phyloP scores from a whole-genome alignment of 192 early-diverging fungal genomes.

The Ambispora gerdemannii region DNA sequence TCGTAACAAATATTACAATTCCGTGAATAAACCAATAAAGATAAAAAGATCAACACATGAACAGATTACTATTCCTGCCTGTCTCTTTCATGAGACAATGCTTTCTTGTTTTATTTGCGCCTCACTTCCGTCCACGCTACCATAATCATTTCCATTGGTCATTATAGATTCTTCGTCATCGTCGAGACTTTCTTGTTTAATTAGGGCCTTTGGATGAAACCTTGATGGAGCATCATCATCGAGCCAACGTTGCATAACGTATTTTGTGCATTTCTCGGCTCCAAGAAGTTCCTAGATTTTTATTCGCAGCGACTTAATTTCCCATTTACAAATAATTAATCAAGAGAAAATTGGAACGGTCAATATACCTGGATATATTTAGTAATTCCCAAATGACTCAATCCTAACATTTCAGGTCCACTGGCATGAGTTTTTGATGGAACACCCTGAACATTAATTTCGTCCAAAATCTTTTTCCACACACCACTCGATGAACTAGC shows the following conservation, averaged over 20 bases:
- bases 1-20: too few species aligned
- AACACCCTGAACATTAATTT: constrained; percentile 56
- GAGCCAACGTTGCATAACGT: constrained; percentile 36
- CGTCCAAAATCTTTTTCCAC: constrained; percentile 64
- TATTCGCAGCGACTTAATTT: not conserved
- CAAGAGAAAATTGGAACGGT: not conserved
- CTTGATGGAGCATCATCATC: constrained; percentile 20
- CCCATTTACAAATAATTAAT: not conserved
- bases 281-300: constrained; percentile 31
- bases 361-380: constrained; percentile 66
- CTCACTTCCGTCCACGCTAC: not conserved
- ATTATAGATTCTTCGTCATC: not conserved
- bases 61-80: too few species aligned
- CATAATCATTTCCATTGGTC: not conserved
- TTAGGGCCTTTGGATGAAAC: not conserved
- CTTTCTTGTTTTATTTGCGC: not conserved
- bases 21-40: too few species aligned
- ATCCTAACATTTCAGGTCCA: constrained; percentile 68
- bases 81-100: not conserved
- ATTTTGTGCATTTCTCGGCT: constrained; percentile 34
- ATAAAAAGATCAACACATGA: too few species aligned
- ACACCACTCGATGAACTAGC: constrained; percentile 67
- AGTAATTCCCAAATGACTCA: constrained; percentile 64
- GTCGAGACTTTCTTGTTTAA: not conserved
- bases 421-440: constrained; percentile 69